Conservation (phyloP, 2,329 filamentous ascomycete genomes). For the Ophiocordyceps camponoti-floridani region DNA sequence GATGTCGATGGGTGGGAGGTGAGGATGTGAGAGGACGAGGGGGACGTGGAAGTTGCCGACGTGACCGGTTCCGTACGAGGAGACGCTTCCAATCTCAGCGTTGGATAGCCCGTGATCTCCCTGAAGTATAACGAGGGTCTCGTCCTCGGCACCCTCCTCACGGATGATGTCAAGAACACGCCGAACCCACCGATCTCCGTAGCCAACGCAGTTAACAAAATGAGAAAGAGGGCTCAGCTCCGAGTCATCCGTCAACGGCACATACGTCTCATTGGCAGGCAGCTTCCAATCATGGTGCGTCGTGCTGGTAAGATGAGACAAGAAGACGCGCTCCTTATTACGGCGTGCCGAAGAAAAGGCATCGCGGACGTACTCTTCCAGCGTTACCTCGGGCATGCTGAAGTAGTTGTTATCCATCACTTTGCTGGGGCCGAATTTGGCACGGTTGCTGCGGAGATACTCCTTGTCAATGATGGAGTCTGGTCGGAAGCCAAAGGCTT, state of each 20-base stretch:
- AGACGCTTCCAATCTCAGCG: slow-evolving; percentile 12
- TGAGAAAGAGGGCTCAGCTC: slow-evolving; percentile 12
- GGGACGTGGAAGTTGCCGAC: slow-evolving; percentile 16
- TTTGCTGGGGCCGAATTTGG: slow-evolving; percentile 11
- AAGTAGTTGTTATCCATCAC: slow-evolving; percentile 16
- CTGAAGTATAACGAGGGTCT: slow-evolving; percentile 13
- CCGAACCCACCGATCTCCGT: slow-evolving; percentile 14
- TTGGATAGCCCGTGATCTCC: slow-evolving; percentile 16
- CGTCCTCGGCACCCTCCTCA: slow-evolving; percentile 12
- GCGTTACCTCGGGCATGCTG: slow-evolving; percentile 11
- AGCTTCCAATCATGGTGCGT: slow-evolving; percentile 16
- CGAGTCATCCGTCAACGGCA: slow-evolving; percentile 8
- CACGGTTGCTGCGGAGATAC: slow-evolving; percentile 10
- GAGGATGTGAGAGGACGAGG: slow-evolving; percentile 15
- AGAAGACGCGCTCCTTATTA: slow-evolving; percentile 14
- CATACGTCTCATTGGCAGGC: slow-evolving; percentile 10
- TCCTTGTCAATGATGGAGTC: slow-evolving; percentile 10
- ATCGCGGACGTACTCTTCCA: slow-evolving; percentile 14
- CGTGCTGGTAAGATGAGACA: slow-evolving; percentile 17
- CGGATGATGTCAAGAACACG: slow-evolving; percentile 13
- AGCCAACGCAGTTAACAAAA: slow-evolving; percentile 15
- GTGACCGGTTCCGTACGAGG: slow-evolving; percentile 15
- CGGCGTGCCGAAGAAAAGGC: slow-evolving; percentile 10
- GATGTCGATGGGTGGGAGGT: slow-evolving; percentile 14
- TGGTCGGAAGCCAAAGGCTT: slow-evolving; percentile 11